Evolutionary conservation across 768 basidiomycete species (phyloP), one percentile per base, ranked within the genome.

Genomic region (Russula griseocarnosa): DNA sequence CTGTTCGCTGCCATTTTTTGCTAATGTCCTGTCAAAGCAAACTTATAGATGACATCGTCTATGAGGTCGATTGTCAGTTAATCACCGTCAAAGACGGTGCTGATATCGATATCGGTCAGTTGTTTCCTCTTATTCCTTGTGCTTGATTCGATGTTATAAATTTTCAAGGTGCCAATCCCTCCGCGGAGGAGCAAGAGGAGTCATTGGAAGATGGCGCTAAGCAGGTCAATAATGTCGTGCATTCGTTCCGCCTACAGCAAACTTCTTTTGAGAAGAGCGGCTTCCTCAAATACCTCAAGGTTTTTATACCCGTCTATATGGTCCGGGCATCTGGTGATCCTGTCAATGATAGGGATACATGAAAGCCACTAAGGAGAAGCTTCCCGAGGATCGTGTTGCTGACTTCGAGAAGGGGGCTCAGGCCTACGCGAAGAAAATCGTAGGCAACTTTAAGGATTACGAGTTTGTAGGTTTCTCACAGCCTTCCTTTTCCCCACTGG

Each of bases 261-360:
- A 95, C 92, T 14, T 2, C 72, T 1, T 98, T 94, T 75, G 93
- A 97, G 80, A 98, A 98, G 78, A 96, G 95, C 77, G 74, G 77
- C n/a, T 98, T 82, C 75, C 76, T 90, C 46, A 72, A 80, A 11
- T 86, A 94, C 74, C 84, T 98, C 73, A 98, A 96, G 83, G 92
- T 86, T 49, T 40, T 73, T 69, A 8, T 4, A 7, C 40, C 46
- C 32, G 51, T 16, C 59, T 53, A 64, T 24, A 56, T 28, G 49
- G 68, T 7, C 55, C 38, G 24, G 3, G 51, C 47, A 20, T 59
- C 54, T 65, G 38, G 38, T 66, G n/a, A 30, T 38, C 44, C 14
- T 56, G 26, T 58, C 54, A 51, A 13, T 50, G 47, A 46, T 44
- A 94, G 91, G 85, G 78, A 16, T 99, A 99, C 81, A 96, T 98